Evolutionary conservation across 1,139 yeast genomes (phyloP).

Genomic region (Fermentozyma sake): DNA sequence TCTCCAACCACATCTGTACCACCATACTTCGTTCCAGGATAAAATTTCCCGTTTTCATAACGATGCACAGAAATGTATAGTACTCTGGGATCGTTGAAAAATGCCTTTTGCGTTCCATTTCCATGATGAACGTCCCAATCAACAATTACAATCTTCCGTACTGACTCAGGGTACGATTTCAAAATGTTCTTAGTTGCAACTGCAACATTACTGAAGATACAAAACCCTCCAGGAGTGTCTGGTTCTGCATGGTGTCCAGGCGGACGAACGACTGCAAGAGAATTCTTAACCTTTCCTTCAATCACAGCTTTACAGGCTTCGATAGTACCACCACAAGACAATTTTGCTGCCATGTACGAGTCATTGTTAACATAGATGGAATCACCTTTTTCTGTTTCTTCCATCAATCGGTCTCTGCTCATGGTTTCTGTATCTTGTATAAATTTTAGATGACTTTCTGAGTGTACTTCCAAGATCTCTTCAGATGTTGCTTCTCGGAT

Average conservation of each 20-base stretch:
- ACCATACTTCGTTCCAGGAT: slow-evolving; percentile 87
- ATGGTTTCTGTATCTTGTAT: slow-evolving; percentile 73
- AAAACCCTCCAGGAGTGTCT: slow-evolving; percentile 93
- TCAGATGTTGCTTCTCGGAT: slow-evolving; percentile 84
- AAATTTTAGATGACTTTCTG: slow-evolving; percentile 72
- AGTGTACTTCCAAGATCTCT: slow-evolving; percentile 84
- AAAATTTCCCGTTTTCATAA: slow-evolving; percentile 86
- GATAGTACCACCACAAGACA: slow-evolving; percentile 95
- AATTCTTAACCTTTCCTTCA: slow-evolving; percentile 86
- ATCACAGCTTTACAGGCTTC: slow-evolving; percentile 96
- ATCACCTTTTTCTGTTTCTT: slow-evolving; percentile 88
- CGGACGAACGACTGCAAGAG: slow-evolving; percentile 93
- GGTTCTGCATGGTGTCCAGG: slow-evolving; percentile 99
- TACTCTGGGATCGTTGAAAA: slow-evolving; percentile 84
- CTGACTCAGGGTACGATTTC: slow-evolving; percentile 81
- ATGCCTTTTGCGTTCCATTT: slow-evolving; percentile 94
- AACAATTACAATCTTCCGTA: slow-evolving; percentile 72
- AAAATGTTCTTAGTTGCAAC: slow-evolving; percentile 90
- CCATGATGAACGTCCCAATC: slow-evolving; percentile 99
- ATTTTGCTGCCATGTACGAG: slow-evolving; percentile 78
- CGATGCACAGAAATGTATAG: slow-evolving; percentile 88
- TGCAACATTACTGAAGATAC: slow-evolving; percentile 93
- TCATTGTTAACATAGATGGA: slow-evolving; percentile 94
- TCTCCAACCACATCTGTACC: slow-evolving; percentile 79
- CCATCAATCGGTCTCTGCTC: slow-evolving; percentile 72